Conservation (phyloP, 352 stramenopile species). For the Poterioochromonas sp. region DNA sequence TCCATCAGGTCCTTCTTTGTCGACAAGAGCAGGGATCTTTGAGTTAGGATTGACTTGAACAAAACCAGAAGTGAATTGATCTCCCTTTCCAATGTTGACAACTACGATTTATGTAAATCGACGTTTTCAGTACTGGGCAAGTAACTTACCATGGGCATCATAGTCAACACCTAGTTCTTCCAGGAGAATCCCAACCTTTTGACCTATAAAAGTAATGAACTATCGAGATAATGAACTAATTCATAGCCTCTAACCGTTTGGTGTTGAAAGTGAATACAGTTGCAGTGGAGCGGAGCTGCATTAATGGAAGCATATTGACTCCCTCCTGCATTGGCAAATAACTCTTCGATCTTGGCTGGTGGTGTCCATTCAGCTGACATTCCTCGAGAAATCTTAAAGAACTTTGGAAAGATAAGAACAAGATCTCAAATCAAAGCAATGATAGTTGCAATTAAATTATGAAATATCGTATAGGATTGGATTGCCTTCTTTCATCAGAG, state of each 20-base stretch:
- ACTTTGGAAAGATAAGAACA: too few relatives aligned
- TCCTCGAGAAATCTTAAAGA: too few relatives aligned
- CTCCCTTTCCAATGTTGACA: slow-evolving; percentile 25
- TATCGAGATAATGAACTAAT: neutral
- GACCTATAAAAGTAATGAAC: slow-evolving; percentile 40
- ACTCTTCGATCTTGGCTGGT: neutral
- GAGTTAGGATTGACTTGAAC: slow-evolving; percentile 63
- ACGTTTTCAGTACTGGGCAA: slow-evolving; percentile 46
- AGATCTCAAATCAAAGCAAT: too few relatives aligned
- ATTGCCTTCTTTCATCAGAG: too few relatives aligned
- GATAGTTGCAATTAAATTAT: too few relatives aligned
- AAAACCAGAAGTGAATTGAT: slow-evolving; percentile 63
- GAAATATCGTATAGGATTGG: too few relatives aligned
- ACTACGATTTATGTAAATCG: neutral
- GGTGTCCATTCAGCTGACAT: slow-evolving; percentile 10
- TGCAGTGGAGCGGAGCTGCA: too few relatives aligned
- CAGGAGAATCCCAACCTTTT: slow-evolving; percentile 61
- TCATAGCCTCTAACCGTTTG: too few relatives aligned
- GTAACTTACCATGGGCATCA: slow-evolving; percentile 54
- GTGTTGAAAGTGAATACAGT: too few relatives aligned
- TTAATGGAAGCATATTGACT: neutral
- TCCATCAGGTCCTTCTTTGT: slow-evolving; percentile 41
- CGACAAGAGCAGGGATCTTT: slow-evolving; percentile 62
- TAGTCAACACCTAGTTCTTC: slow-evolving; percentile 64
- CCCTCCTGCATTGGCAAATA: neutral